Base-by-base conservation (phyloP, 2,329 filamentous ascomycete genomes). In the Orbilia ellipsospora region DNA sequence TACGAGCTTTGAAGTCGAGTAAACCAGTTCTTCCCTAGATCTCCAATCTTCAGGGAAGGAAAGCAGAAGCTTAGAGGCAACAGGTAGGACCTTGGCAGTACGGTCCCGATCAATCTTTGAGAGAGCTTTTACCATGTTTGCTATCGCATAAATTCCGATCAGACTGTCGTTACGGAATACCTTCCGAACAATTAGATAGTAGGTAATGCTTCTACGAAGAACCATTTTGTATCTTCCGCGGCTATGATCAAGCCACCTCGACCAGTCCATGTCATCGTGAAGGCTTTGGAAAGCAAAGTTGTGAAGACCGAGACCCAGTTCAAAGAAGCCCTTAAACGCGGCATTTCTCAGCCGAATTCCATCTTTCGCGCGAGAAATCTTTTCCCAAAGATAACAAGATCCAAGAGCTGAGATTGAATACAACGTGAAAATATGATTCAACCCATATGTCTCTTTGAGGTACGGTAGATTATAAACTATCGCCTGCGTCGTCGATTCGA, bases 401-500 rank as follows among this genome's bases (percentile, higher is more conserved):
- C 70, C 70, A 16, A 74, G 63, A 18, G 51, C 0, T 10, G 59
- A 63, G 4, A 74, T 68, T 7, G 28, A 36, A 48, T 51, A 61
- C 6, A 74, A 23, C 1, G 70, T 74, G 42, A 74, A 74, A 28
- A 56, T 59, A 18, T 60, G 57, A n/a, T 67, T 63, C 1, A 40
- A 23, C 2, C 70, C 70, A 16, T 63, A 74, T 26, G 57, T 45
- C 18, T 55, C 54, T 7, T 48, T 55, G 2, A 74, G 26, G 23
- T 57, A 57, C 18, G 70, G 70, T 12, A 74, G 52, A 28, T 64
- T 63, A 40, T 74, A 68, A 4, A 68, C 62, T 5, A 63, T 31
- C 0, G 70, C 63, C 23, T 74, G 70, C 6, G 60, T 48, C 2
- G 15, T 59, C 5, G 45, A 52, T 12, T 36, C 44, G 63, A 52